Evolutionary conservation across 257 asterid genomes (phyloP).

Genomic region (Linderniella brevidens): DNA sequence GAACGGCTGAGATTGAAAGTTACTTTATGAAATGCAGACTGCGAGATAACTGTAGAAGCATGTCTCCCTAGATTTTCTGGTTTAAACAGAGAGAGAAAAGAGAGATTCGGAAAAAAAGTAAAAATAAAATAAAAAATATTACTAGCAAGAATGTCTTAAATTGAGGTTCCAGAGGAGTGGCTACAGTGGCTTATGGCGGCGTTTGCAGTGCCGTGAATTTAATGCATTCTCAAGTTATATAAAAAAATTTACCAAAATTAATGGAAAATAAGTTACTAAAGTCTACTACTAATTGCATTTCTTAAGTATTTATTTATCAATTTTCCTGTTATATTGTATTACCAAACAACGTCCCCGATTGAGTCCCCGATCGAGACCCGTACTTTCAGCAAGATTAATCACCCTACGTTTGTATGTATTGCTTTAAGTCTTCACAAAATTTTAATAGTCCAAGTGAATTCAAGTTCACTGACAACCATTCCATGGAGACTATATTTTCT

Average conservation of each 20-base stretch:
- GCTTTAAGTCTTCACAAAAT: no score
- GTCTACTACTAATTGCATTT: background rate
- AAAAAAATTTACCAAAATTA: conserved; percentile 16
- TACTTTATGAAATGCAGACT: conserved; percentile 27
- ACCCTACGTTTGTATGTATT: no score
- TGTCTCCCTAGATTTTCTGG: conserved; percentile 19
- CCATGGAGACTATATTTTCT: no score
- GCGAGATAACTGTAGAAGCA: conserved; percentile 39
- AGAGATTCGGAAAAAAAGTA: conserved; percentile 10
- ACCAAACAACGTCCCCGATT: no score
- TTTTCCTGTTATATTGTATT: no score
- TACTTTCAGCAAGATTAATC: no score
- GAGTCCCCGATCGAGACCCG: no score
- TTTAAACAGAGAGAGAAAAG: conserved; percentile 4
- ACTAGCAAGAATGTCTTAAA: conserved; percentile 19
- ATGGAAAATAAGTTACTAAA: background rate
- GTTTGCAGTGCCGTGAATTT: conserved; percentile 58
- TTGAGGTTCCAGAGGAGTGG: conserved; percentile 36
- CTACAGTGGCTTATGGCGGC: conserved; percentile 69
- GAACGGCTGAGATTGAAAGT: conserved; percentile 25
- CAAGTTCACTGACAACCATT: no score
- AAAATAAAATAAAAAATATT: background rate
- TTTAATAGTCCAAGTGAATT: no score
- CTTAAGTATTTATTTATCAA: no score
- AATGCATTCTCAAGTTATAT: conserved; percentile 22